Evolutionary conservation across 768 basidiomycete genomes (phyloP), one percentile per base, ranked within the genome.

Genomic region (Boletus bicolor): DNA sequence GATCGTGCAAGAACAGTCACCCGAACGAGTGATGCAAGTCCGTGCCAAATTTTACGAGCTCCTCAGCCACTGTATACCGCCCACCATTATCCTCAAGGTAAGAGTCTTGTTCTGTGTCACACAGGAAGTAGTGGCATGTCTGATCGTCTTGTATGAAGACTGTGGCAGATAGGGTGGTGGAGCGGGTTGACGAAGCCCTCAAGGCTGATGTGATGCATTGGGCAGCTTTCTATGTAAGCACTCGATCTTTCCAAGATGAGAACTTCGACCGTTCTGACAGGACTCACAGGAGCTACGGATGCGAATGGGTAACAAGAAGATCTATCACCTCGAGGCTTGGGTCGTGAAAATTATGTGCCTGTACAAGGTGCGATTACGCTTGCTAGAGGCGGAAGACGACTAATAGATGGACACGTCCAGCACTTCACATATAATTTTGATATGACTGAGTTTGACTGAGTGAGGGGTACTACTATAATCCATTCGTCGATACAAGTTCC

Each of bases 281-380:
- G 9, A 54, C 35, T 38, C 58, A 28, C 62, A 97, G 93, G 95
- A 99, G 75, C 82, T 90, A 37, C 87, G 97, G n/a, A 91, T 98
- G 91, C 84, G 93, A n/a, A 77, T 86, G 52, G 96, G 96, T 5
- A 83, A 83, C 67, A 91, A 91, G 71, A 89, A 98, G 73, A 98
- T 99, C 49, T 98, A 88, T 72, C 96, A 99, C 67, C 81, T 99
- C 42, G 96, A 99, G 66, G 95, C 96, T 17, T 98, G 93, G 89
- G 91, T 95, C 4, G 90, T 97, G 34, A 97, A 98, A 68, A 83
- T 94, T 41, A 98, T 98, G 96, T 89, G 83, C 65, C 58, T 93
- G 55, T 88, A 91, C 64, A 94, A 94, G 78, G 91, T 90, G 53
- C 36, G 56, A 21, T 49, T 15, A 10, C 4, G 4, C 37, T 34